phyloP scores from a whole-genome alignment of 2,329 filamentous ascomycete genomes.

The Trichophyton benhamiae region DNA sequence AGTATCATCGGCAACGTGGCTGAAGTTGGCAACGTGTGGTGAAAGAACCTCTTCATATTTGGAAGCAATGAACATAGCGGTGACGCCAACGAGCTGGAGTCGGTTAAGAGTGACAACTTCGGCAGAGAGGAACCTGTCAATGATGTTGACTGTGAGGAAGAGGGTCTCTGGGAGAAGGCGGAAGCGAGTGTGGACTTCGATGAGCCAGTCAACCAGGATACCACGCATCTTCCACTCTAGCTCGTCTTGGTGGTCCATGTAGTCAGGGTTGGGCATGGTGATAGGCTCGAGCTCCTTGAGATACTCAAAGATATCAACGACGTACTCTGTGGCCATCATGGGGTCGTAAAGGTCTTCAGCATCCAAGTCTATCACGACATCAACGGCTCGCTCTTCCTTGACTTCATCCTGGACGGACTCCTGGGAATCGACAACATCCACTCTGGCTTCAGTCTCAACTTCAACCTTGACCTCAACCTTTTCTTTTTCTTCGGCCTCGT shows the following conservation, averaged over 20 bases:
- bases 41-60: constrained; percentile 98
- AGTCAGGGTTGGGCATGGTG: constrained; percentile 66
- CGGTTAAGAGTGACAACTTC: constrained; percentile 96
- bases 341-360: constrained; percentile 83
- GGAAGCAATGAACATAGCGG: constrained; percentile 85
- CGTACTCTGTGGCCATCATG: constrained; percentile 94
- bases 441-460: not conserved
- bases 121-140: constrained; percentile 86
- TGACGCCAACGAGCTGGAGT: constrained; percentile 92
- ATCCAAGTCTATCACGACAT: constrained; percentile 51
- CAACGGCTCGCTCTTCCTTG: constrained; percentile 11
- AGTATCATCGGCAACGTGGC: constrained; percentile 89
- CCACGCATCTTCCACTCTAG: constrained; percentile 98
- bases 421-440: not conserved
- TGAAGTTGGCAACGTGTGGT: constrained; percentile 93
- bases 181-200: constrained; percentile 91
- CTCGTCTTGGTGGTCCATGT: constrained; percentile 93
- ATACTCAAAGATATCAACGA: constrained; percentile 88
- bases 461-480: not conserved
- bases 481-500: constrained; percentile 3
- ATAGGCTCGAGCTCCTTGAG: constrained; percentile 76
- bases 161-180: constrained; percentile 83
- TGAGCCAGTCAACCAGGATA: constrained; percentile 94
- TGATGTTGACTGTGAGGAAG: constrained; percentile 90
- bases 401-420: not conserved